Evolutionary conservation across 2,329 filamentous ascomycete species (phyloP).

Genomic region (Ophiostoma perfectum): DNA sequence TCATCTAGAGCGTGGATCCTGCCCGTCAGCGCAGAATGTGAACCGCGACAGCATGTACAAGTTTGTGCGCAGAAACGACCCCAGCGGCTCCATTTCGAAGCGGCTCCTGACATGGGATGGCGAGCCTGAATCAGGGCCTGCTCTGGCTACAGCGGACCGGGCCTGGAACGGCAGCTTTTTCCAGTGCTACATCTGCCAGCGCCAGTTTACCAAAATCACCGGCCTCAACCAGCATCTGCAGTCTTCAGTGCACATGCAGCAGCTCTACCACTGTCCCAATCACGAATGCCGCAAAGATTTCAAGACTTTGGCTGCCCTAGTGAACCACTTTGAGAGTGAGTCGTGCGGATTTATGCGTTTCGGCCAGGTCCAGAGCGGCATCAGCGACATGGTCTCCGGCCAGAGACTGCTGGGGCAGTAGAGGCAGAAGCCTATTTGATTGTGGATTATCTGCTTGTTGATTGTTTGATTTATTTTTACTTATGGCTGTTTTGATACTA

Average conservation of each 20-base stretch:
- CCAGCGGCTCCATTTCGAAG: constrained; percentile 45
- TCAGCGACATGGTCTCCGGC: constrained; percentile 20
- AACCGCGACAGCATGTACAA: constrained; percentile 46
- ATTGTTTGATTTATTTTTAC: background rate
- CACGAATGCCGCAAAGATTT: constrained; percentile 35
- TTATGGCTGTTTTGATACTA: no score
- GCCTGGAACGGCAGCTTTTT: constrained; percentile 44
- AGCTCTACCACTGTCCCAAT: constrained; percentile 40
- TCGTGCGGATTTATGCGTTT: constrained; percentile 38
- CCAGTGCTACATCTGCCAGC: constrained; percentile 52
- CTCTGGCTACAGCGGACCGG: constrained; percentile 33
- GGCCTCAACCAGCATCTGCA: constrained; percentile 49
- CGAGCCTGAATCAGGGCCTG: constrained; percentile 28
- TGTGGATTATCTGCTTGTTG: background rate
- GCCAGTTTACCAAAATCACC: constrained; percentile 34
- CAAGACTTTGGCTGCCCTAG: constrained; percentile 36
- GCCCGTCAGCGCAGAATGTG: constrained; percentile 40
- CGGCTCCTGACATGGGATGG: constrained; percentile 45
- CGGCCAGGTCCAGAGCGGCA: constrained; percentile 32
- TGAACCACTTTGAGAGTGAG: constrained; percentile 44
- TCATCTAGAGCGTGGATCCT: constrained; percentile 53
- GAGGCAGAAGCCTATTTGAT: background rate
- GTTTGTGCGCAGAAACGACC: constrained; percentile 43
- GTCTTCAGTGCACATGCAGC: constrained; percentile 38
- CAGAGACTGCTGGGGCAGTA: background rate